Evolutionary conservation across 208 protist species (phyloP).

Genomic region (Leishmania amazonensis): DNA sequence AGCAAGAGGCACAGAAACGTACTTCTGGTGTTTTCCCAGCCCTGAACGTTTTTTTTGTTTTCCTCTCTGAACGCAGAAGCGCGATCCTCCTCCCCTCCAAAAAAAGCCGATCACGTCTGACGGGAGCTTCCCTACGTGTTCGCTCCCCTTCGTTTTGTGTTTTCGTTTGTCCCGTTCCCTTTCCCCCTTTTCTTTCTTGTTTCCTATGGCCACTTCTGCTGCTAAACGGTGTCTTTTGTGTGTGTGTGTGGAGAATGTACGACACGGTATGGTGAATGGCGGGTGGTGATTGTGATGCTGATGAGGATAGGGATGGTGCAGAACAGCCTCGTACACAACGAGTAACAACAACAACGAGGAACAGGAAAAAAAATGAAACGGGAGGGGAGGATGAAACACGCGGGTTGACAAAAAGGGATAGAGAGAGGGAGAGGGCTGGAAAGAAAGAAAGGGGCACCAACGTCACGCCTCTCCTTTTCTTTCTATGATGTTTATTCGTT

Average conservation of each 20-base stretch:
- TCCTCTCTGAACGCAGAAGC: background rate
- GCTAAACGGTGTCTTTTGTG: background rate
- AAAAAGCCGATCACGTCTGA: background rate
- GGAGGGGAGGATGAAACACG: background rate
- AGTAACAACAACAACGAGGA: background rate
- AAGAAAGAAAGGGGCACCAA: background rate
- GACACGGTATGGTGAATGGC: background rate
- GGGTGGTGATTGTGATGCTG: background rate
- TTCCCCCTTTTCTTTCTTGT: background rate
- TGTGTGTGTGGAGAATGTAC: background rate
- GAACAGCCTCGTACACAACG: background rate
- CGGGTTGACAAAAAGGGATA: background rate
- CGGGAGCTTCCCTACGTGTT: background rate
- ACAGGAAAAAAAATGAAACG: too few relatives aligned
- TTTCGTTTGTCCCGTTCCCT: conserved; percentile 5
- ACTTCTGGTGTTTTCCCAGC: background rate
- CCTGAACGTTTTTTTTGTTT: background rate
- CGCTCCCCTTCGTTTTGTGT: background rate
- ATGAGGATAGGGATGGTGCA: background rate
- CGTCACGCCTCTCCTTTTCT: background rate
- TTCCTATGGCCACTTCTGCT: background rate
- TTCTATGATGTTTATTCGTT: background rate
- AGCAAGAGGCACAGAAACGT: background rate
- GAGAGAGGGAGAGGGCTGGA: background rate
- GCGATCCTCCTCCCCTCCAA: background rate